Evolutionary conservation across 768 basidiomycete species (phyloP).

Genomic region (Udeniomyces megalosporus): DNA sequence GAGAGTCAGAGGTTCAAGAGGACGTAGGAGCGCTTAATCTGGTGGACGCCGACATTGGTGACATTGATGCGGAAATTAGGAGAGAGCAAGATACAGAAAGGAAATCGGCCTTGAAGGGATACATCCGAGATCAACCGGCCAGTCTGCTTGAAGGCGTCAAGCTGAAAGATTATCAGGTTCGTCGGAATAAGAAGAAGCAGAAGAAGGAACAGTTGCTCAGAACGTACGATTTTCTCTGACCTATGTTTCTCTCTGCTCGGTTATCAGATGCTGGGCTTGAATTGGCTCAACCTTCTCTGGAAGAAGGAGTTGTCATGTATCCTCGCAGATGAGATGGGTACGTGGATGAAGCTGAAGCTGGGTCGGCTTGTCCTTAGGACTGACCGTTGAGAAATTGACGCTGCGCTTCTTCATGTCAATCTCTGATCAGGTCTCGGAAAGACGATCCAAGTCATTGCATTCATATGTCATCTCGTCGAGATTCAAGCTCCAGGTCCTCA

Average conservation of each 20-base stretch:
- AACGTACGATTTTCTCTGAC: too few species aligned
- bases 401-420: background rate
- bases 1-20: constrained; percentile 24
- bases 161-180: constrained; percentile 64
- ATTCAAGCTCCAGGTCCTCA: constrained; percentile 61
- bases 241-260: constrained; percentile 55
- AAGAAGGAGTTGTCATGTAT: constrained; percentile 72
- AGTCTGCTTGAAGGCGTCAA: constrained; percentile 48
- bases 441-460: constrained; percentile 96
- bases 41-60: constrained; percentile 17
- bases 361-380: background rate
- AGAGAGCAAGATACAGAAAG: constrained; percentile 9
- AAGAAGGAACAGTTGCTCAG: too few species aligned
- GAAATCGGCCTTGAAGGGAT: constrained; percentile 34
- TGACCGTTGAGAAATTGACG: background rate
- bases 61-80: constrained; percentile 17
- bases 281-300: constrained; percentile 86
- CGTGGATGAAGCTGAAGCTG: too few species aligned
- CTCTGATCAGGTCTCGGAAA: constrained; percentile 67
- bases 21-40: constrained; percentile 17
- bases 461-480: constrained; percentile 77
- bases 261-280: constrained; percentile 83
- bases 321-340: constrained; percentile 98
- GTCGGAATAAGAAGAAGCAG: background rate
- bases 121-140: constrained; percentile 58